Base-by-base conservation (phyloP, 371 early-diverging fungal species). In the Rhizopus microsporus region DNA sequence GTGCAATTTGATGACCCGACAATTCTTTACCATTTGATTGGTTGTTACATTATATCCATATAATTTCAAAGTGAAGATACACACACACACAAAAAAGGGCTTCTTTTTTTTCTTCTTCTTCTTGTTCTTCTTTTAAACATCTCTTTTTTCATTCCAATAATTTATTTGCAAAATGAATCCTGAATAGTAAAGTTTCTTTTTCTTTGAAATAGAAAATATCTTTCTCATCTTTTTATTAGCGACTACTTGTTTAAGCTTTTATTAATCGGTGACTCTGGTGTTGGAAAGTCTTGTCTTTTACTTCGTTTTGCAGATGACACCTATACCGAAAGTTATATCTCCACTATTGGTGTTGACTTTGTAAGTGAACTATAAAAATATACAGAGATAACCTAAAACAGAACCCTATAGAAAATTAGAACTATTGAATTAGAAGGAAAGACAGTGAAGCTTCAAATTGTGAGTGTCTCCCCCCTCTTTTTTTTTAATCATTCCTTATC, bases 341-440 rank as follows among this genome's bases (percentile, higher is more conserved):
- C 96, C 51, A 99, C 99, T 61, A 99, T 99, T 60, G 99, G 99
- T 51, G 98, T 99, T 33, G 99, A 99, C 82, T 92, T 91, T 67
- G 88, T 87, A 85, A 73, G 84, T 71, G 10, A 12, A n/a, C 16
- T 35, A 31, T 48, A n/a, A 63, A 2, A 5, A 13, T 39, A 40
- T 17, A 31, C 16, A 31, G 32, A 33, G 23, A 23, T 23, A 23
- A 23, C 23, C 23, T 23, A 23, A 23, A 23, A 23, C 23, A 23
- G 7, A 1, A 23, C 23, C 23, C 2, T 45, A 45, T 85, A 89
- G 88, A 99, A 99, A 91, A 99, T 99, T 75, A 92, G 99, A 67
- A 99, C 99, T 42, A 95, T 99, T 56, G 93, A 94, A 72, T 82
- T 99, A 48, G 98, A 97, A 71, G 96, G 96, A 62, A 97, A 97